A percentile compares a stretch with the other conserved stretches of the same genome.
Conservation (phyloP, 331 rosid genomes). For the Quercus tomentella region DNA sequence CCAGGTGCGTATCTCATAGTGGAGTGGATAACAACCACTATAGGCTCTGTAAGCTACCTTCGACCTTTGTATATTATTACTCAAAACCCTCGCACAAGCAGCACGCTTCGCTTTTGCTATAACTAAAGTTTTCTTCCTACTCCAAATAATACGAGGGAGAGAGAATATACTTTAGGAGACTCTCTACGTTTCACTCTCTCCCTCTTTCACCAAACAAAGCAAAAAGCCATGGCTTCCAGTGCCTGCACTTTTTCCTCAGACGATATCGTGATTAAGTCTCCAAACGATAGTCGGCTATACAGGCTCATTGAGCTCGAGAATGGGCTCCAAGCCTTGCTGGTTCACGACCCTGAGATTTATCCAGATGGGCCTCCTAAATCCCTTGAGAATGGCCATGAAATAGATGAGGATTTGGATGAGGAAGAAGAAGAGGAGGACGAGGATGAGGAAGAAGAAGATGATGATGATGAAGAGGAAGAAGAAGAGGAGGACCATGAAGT, state of each 20-base stretch:
- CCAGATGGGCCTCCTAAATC: slow-evolving; percentile 43
- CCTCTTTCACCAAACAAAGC: neutral
- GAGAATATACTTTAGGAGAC: neutral
- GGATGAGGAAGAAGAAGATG: neutral
- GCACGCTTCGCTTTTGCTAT: neutral
- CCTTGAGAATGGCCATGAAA: slow-evolving; percentile 18
- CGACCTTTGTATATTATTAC: too few relatives aligned
- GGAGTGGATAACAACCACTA: neutral
- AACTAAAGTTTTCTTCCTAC: neutral
- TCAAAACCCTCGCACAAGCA: neutral
- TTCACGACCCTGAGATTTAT: slow-evolving; percentile 96
- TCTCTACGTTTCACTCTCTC: neutral
- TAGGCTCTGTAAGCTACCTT: too few relatives aligned
- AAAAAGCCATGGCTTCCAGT: neutral
- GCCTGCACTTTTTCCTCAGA: slow-evolving; percentile 44
- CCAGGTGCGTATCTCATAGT: neutral
- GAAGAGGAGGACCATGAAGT: slow-evolving; percentile 15
- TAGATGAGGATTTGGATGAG: slow-evolving; percentile 20
- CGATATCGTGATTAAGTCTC: slow-evolving; percentile 68
- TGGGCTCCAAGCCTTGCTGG: slow-evolving; percentile 79
- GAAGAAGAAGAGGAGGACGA: slow-evolving; percentile 29
- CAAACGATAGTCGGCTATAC: slow-evolving; percentile 72
- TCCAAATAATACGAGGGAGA: neutral
- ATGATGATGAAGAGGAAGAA: neutral
- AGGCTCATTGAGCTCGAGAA: slow-evolving; percentile 61